These are phyloP conservation scores for Coccinonectria pachysandricola DNA, from an alignment of 2,329 filamentous ascomycete genomes.

Conservation along the genomic window DNA sequence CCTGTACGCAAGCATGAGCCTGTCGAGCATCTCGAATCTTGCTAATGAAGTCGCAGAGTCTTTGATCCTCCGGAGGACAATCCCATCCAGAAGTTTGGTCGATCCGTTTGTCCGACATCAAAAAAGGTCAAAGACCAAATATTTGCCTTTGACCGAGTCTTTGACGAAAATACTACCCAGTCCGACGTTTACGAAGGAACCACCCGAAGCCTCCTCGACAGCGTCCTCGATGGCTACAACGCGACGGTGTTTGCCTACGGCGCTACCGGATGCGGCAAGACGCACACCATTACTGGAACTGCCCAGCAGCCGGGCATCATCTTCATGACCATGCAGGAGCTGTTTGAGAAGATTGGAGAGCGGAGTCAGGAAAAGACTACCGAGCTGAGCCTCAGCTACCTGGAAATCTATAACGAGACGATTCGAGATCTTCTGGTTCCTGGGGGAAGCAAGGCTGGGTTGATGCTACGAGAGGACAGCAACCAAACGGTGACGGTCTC, in stretches of 20 bases:
- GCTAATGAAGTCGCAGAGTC: conserved; percentile 47
- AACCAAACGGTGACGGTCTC: conserved; percentile 88
- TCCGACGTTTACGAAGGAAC: conserved; percentile 92
- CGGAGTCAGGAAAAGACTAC: conserved; percentile 76
- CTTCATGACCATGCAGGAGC: conserved; percentile 96
- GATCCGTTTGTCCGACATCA: conserved; percentile 68
- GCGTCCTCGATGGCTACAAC: conserved; percentile 94
- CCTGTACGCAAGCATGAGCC: conserved; percentile 72
- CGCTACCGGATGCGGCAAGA: conserved; percentile 96
- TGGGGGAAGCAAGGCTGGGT: conserved; percentile 66
- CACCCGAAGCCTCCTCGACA: conserved; percentile 81
- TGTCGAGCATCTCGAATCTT: no score
- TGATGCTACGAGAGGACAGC: conserved; percentile 91
- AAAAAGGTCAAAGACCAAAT: conserved; percentile 97
- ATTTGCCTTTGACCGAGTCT: conserved; percentile 92
- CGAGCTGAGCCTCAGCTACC: conserved; percentile 84
- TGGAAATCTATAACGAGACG: conserved; percentile 99
- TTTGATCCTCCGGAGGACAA: conserved; percentile 97
- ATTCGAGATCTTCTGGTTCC: conserved; percentile 91
- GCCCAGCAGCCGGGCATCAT: conserved; percentile 92
- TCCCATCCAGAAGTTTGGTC: conserved; percentile 77
- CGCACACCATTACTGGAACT: conserved; percentile 92
- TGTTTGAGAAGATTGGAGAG: conserved; percentile 93
- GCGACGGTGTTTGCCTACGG: conserved; percentile 98
- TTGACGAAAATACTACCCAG: conserved; percentile 90